These are phyloP conservation scores for Striga asiatica DNA, from an alignment of 257 asterid genomes.

Conservation along the genomic window DNA sequence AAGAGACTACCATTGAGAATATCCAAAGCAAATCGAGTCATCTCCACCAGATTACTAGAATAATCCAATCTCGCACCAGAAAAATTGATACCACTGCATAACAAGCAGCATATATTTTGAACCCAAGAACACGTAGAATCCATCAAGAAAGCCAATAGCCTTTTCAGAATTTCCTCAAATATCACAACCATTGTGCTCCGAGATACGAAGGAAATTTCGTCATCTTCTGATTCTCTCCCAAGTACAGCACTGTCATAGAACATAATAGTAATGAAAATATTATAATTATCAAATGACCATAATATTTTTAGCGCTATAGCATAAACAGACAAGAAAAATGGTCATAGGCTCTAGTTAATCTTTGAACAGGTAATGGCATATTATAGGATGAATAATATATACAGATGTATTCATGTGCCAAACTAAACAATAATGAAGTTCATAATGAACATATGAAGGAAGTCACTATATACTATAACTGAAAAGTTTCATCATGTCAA, in stretches of 20 bases:
- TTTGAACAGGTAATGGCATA: background rate
- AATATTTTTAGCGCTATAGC: background rate
- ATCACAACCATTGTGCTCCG: constrained; percentile 33
- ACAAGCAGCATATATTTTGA: constrained; percentile 42
- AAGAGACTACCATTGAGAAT: constrained; percentile 64
- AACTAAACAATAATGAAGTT: background rate
- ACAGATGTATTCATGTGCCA: constrained; percentile 3
- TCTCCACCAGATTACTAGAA: constrained; percentile 39
- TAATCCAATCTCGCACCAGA: constrained; percentile 27
- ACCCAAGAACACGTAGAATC: constrained; percentile 75
- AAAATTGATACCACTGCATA: constrained; percentile 26
- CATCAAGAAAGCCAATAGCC: constrained; percentile 45
- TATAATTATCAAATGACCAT: constrained; percentile 6
- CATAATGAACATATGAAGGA: background rate
- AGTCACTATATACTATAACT: background rate
- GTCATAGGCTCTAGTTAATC: constrained; percentile 6
- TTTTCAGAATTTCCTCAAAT: constrained; percentile 45
- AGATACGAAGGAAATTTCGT: constrained; percentile 43
- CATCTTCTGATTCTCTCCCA: constrained; percentile 62
- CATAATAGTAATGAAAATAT: constrained; percentile 9
- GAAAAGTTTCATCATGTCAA: constrained; percentile 5
- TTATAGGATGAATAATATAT: constrained; percentile 1
- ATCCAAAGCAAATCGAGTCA: constrained; percentile 60
- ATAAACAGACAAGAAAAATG: background rate
- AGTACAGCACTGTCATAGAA: constrained; percentile 69